Evolutionary conservation across 177 flowering plant genomes (phyloP), one percentile per base, ranked within the genome.

Genomic region (Vitis hybrid): DNA sequence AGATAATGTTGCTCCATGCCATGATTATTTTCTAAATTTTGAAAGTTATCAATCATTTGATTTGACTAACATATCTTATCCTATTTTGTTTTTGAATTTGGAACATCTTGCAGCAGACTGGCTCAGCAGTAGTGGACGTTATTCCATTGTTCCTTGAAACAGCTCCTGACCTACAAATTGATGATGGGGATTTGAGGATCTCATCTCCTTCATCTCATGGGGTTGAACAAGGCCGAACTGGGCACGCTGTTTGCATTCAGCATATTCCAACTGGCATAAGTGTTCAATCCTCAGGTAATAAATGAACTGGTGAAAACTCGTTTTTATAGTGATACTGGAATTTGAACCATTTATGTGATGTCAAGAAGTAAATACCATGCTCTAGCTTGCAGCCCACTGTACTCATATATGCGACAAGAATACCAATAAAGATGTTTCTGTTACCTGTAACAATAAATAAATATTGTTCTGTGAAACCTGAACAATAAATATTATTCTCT

Each of bases 211-310:
- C 80, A 30, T 51, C 62, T 17, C 56, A 64, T 15, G 79, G 71
- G 70, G 69, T 80, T n/a, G 72, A 80, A 58, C 69, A 66, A 48
- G 72, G 73, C 17, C 68, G 18, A 70, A 66, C 71, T 66, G 80
- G 67, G 65, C 76, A 78, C 32, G 75, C 80, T 17, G 84, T 91
- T 70, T 75, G 75, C 60, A 72, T 92, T 76, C 82, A 70, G 66
- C 98, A 94, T 78, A 65, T 85, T 69, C 97, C 97, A 34, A 92
- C 91, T 64, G 97, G 97, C 81, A 69, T 94, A 64, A 73, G 59
- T 62, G 83, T 87, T 14, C 85, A 83, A 62, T 89, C 88, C 21
- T 85, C 91, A 76, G 97, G 98, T 94, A 78, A 68, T 55, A 18
- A 48, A 19, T n/a, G 57, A 52, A 23, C 4, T 62, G 4, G 50